Evolutionary conservation across 2,329 filamentous ascomycete species (phyloP), one percentile per base, ranked within the genome.

Genomic region (Colletotrichum falcatum): DNA sequence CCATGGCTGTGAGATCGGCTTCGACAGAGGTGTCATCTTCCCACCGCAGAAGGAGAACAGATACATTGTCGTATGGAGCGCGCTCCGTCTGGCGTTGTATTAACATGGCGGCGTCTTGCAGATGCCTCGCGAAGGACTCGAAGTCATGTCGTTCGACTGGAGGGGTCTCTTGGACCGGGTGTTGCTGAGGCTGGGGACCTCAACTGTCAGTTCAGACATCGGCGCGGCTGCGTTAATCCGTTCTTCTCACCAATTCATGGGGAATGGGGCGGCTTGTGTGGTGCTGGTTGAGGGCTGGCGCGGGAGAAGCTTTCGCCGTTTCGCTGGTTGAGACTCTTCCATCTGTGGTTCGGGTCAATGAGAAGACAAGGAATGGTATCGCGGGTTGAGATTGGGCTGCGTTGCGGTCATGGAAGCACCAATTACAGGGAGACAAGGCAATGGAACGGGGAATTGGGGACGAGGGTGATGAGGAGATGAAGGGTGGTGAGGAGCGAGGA

Each of bases 31-130:
- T 79, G 74, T 91, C 88, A 65, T 90, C 88, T 73, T 91, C 88
- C 89, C 89, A 91, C 65, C 87, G 84, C 70, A 91, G 74, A 59
- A 91, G 79, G 42, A 91, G 79, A 14, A 90, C 89, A 5, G 88
- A 90, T 18, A 89, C 88, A 66, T 84, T 85, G 23, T 81, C 84
- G 73, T 91, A 90, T 30, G 85, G 85, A 3, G 84, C 83, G 68
- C 84, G 85, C 76, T 90, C 87, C 55, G 87, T 88, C 79, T 90
- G 89, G 72, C 87, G 85, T 77, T 90, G 88, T 74, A 91, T 90
- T 75, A 90, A 83, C 86, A 90, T 90, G 73, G 89, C 89, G 60
- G 89, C 89, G 84, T 91, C 89, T 77, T 91, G 89, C 54, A 91
- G 84, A 80, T 91, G 89, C 56, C 89, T 86, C 70, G 89, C 89